These are phyloP conservation scores for Pneumocystis sp. DNA, from an alignment of 1,139 yeast genomes.

Conservation along the genomic window DNA sequence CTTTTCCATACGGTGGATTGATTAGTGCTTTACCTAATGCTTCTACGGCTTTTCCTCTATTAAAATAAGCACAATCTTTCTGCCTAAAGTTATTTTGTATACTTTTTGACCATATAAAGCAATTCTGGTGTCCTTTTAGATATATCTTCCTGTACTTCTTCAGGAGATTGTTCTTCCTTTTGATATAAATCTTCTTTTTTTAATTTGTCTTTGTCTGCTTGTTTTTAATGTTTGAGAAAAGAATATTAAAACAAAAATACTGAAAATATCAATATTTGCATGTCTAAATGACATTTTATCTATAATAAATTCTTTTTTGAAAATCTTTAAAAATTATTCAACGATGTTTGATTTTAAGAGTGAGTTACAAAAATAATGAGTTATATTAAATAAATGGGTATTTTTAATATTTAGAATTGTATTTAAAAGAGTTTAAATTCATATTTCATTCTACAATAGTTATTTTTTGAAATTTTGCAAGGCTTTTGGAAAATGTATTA, in stretches of 20 bases:
- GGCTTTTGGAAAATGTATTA: too few relatives aligned
- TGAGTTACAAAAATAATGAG: background rate
- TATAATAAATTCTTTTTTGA: background rate
- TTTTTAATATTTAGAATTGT: too few relatives aligned
- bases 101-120: background rate
- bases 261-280: background rate
- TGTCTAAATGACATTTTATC: background rate
- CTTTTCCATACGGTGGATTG: slow-evolving; percentile 4
- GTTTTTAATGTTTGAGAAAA: background rate
- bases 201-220: background rate
- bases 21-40: background rate
- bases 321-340: background rate
- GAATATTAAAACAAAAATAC: background rate
- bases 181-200: slow-evolving; percentile 4
- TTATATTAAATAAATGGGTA: too few relatives aligned
- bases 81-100: background rate
- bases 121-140: background rate
- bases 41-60: slow-evolving; percentile 1
- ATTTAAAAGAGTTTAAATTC: too few relatives aligned
- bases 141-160: slow-evolving; percentile 1
- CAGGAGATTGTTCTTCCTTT: background rate
- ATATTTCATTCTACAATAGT: too few relatives aligned
- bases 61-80: background rate
- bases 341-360: background rate
- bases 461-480: too few relatives aligned